These are phyloP conservation scores for Cercospora janseana DNA, from an alignment of 2,329 filamentous ascomycete genomes.

Conservation along the genomic window DNA sequence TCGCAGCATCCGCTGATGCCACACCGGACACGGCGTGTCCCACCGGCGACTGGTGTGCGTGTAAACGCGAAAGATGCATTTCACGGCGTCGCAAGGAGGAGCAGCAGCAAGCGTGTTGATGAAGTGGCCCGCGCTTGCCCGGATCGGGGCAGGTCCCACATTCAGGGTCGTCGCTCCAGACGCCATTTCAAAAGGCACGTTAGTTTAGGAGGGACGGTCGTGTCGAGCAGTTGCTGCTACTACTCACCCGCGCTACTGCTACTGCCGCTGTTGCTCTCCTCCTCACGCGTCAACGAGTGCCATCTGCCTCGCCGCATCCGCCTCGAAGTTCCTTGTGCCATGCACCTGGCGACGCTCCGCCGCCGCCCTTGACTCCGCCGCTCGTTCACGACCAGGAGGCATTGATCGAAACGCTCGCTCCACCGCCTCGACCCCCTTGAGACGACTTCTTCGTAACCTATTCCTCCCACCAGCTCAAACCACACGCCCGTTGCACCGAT, in stretches of 20 bases:
- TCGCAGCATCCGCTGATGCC: no score
- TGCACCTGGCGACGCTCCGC: background rate
- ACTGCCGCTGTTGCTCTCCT: no score
- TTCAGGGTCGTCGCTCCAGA: slow-evolving; percentile 8
- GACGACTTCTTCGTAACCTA: slow-evolving; percentile 3
- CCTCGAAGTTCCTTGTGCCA: background rate
- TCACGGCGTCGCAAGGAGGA: background rate
- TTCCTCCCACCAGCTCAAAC: slow-evolving; percentile 4
- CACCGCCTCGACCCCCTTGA: slow-evolving; percentile 6
- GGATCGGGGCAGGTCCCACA: background rate
- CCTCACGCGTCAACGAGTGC: no score
- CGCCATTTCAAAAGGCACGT: slow-evolving; percentile 10
- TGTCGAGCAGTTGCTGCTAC: background rate
- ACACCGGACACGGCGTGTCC: background rate
- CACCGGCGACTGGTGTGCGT: background rate
- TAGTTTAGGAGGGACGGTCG: background rate
- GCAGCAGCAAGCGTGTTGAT: slow-evolving; percentile 1
- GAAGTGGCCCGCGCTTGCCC: background rate
- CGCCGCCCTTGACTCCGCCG: background rate
- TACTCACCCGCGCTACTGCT: background rate
- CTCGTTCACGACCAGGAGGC: background rate
- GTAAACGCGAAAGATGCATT: background rate
- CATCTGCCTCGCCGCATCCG: no score
- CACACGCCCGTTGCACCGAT: background rate
- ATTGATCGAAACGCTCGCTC: slow-evolving; percentile 4